Base-by-base conservation (phyloP, 2,329 filamentous ascomycete genomes). In the Dichotomopilus funicola region DNA sequence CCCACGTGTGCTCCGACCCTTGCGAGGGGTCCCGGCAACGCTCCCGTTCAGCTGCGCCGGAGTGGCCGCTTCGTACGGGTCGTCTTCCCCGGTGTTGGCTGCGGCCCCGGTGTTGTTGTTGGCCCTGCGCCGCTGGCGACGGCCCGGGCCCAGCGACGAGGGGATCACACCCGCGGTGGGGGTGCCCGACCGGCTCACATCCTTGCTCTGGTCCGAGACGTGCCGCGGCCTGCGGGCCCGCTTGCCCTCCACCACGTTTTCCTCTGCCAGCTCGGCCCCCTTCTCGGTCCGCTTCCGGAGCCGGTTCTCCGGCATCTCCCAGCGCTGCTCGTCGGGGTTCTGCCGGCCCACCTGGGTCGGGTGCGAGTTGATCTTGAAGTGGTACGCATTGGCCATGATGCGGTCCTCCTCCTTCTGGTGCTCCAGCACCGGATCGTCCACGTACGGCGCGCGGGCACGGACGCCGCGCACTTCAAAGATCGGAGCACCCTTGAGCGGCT, bases 351-450 rank as follows among this genome's bases (percentile, higher is more conserved):
- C 73, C 67, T 80, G 80, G 57, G 75, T 76, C 2, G 77, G 75
- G 51, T 81, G 78, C 8, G 78, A 73, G 61, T 85, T 81, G 61
- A 84, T 82, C 57, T 83, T 78, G 62, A 85, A 84, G 12, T 78
- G 77, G 63, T 85, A 86, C 1, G 77, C 74, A 58, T 78, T 74
- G 6, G 82, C 81, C 75, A 81, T 79, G 58, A 83, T 72, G 54
- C 73, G 73, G 68, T 85, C 81, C 64, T 86, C 78, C 52, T 73
- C 65, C 54, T 67, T 66, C 43, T 67, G 64, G 58, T 79, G 76
- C 4, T 75, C 72, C 44, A 79, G 73, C 31, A 73, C 70, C 0
- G 73, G 73, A 53, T 78, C 76, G 35, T 68, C 71, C n/a, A 67
- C 63, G 44, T 72, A 67, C 4, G 69, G 67, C 41, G 72, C 71